Conservation (phyloP, 78 protist species). For the Speleostelium caveatum region DNA sequence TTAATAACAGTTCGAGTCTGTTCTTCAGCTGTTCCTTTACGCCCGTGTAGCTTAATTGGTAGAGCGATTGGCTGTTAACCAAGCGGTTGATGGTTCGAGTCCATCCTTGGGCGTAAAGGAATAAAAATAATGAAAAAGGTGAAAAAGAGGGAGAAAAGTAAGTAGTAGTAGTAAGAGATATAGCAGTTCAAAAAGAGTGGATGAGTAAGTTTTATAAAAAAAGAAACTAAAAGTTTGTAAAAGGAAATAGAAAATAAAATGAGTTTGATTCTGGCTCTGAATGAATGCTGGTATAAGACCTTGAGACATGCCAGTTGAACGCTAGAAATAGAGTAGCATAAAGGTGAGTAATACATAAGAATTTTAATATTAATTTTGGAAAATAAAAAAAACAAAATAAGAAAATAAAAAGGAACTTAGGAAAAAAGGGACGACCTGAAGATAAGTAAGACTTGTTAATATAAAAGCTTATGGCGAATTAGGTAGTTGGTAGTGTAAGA, state of each 20-base stretch:
- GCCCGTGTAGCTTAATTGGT: slow-evolving; percentile 12
- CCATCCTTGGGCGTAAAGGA: slow-evolving; percentile 10
- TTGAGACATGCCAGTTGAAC: slow-evolving; percentile 68
- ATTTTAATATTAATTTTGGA: slow-evolving; percentile 11
- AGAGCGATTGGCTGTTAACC: slow-evolving; percentile 16
- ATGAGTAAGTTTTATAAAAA: no score
- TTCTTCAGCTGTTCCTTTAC: neutral
- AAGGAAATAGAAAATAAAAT: no score
- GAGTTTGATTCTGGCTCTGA: slow-evolving; percentile 55
- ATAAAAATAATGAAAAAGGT: no score
- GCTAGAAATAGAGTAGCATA: slow-evolving; percentile 22
- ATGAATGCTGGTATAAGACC: slow-evolving; percentile 49
- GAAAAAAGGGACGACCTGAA: neutral
- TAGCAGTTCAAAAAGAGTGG: neutral
- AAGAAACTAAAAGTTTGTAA: no score
- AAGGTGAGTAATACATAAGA: slow-evolving; percentile 46
- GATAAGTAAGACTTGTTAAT: neutral
- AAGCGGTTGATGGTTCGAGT: neutral
- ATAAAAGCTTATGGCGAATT: slow-evolving; percentile 4
- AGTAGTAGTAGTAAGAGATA: neutral
- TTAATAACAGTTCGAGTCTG: slow-evolving; percentile 12
- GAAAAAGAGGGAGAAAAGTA: no score
- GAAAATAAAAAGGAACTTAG: neutral
- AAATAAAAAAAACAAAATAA: neutral
- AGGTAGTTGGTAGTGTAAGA: slow-evolving; percentile 17